Base-by-base conservation (phyloP, 2,329 filamentous ascomycete species). In the Biscogniauxia marginata region DNA sequence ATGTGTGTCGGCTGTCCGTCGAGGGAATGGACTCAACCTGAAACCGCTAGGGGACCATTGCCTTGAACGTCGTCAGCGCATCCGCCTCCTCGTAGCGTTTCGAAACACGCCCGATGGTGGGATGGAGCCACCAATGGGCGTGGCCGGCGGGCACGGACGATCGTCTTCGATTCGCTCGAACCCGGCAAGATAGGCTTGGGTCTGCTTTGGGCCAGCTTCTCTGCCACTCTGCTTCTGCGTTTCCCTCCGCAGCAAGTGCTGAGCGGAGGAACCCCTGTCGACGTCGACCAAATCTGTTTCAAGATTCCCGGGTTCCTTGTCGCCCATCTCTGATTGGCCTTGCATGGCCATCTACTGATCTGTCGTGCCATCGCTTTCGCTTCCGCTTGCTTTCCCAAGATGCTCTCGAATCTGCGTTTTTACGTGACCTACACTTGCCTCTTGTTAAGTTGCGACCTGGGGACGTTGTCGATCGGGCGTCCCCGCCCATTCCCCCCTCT, bases 31-130 rank as follows among this genome's bases (percentile, higher is more conserved):
- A 62, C 62, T 65, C 59, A 67, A 69, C 67, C 65, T 69, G 67
- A 69, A 69, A 69, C 67, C 60, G 55, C 52, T 48, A 46, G 44
- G 39, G 25, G 49, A 22, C 43, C 21, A 39, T 56, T 39, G 30
- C 30, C 30, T 39, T 39, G 30, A 9, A 56, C 60, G 61, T 63
- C 64, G 62, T 62, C 65, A 61, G 60, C 62, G 49, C 52, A 52
- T 58, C 52, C 56, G 54, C 63, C 50, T 54, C 63, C 61, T 59
- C 63, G 60, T 59, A 62, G 65, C 61, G 67, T 69, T 69, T 69
- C 67, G 67, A 69, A 69, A 67, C 65, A 67, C 57, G 61, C 59
- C 56, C 60, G 54, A 64, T 53, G 62, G 61, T 62, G 62, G 59
- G 58, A 62, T 59, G 60, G 52, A 60, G 58, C 30, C 49, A 50